Evolutionary conservation across 371 early-diverging fungal genomes (phyloP).

Genomic region (Batkoa obscura): DNA sequence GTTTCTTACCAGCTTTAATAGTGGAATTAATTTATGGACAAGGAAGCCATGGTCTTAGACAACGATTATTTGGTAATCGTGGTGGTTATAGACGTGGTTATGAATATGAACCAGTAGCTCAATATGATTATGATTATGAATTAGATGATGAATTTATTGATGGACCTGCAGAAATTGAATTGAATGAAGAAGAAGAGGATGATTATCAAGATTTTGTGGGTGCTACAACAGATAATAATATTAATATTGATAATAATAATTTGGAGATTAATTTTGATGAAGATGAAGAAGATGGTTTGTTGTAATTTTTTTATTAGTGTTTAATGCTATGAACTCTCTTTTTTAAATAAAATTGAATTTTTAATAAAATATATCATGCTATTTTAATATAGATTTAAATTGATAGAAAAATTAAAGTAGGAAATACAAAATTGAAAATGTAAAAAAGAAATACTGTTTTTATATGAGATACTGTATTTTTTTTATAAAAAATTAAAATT

Average conservation of each 20-base stretch:
- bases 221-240: not conserved
- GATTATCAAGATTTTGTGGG: not conserved
- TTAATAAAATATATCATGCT: too few relatives aligned
- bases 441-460: too few relatives aligned
- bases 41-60: not conserved
- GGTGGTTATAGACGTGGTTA: not conserved
- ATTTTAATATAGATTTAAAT: too few relatives aligned
- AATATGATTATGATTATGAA: constrained; percentile 2
- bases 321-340: too few relatives aligned
- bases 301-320: too few relatives aligned
- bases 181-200: constrained; percentile 1
- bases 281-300: not conserved
- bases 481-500: too few relatives aligned
- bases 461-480: too few relatives aligned
- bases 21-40: not conserved
- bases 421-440: too few relatives aligned
- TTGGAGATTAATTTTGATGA: not conserved
- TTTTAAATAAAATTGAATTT: too few relatives aligned
- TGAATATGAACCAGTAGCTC: constrained; percentile 3
- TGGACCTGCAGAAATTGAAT: not conserved
- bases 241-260: not conserved
- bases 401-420: too few relatives aligned
- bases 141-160: constrained; percentile 4
- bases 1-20: not conserved
- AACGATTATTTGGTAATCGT: not conserved